A percentile compares a stretch with the other conserved stretches of the same genome.
Evolutionary conservation across 306 rosid species (phyloP).

Genomic region (Parietaria judaica): DNA sequence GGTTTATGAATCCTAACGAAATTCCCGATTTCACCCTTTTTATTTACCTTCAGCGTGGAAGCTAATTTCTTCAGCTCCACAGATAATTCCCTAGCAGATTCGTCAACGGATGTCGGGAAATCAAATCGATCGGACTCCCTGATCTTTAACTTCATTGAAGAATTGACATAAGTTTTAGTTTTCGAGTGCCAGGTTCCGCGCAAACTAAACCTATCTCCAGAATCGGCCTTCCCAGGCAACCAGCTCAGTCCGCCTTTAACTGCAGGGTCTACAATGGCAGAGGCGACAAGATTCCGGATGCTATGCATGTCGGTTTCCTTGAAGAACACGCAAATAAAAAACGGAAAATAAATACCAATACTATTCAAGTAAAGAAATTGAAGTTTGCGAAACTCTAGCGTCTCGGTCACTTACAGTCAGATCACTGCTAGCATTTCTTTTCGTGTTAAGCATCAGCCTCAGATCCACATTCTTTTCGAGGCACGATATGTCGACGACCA

Average conservation of each 20-base stretch:
- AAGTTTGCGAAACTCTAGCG: no score
- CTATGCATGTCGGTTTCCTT: no score
- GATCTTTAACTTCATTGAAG: conserved; percentile 31
- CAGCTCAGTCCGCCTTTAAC: no score
- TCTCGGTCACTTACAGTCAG: conserved; percentile 26
- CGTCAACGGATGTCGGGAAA: conserved; percentile 34
- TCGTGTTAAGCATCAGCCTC: conserved; percentile 38
- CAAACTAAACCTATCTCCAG: no score
- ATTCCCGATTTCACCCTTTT: no score
- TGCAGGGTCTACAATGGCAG: no score
- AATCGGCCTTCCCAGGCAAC: no score
- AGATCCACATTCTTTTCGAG: conserved; percentile 36
- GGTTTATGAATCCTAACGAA: no score
- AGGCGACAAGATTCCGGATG: no score
- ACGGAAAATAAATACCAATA: no score
- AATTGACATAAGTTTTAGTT: conserved; percentile 21
- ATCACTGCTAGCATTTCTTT: conserved; percentile 15
- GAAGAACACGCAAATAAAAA: no score
- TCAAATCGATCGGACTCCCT: conserved; percentile 43
- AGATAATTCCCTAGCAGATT: conserved; percentile 27
- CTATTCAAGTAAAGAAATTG: no score
- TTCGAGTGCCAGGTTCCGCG: conserved; percentile 34
- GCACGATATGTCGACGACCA: conserved; percentile 43
- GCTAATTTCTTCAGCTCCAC: conserved; percentile 28
- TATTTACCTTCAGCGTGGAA: conserved; percentile 27